These are phyloP conservation scores for Eutypa lata DNA, from an alignment of 2,329 filamentous ascomycete species.

Conservation along the genomic window DNA sequence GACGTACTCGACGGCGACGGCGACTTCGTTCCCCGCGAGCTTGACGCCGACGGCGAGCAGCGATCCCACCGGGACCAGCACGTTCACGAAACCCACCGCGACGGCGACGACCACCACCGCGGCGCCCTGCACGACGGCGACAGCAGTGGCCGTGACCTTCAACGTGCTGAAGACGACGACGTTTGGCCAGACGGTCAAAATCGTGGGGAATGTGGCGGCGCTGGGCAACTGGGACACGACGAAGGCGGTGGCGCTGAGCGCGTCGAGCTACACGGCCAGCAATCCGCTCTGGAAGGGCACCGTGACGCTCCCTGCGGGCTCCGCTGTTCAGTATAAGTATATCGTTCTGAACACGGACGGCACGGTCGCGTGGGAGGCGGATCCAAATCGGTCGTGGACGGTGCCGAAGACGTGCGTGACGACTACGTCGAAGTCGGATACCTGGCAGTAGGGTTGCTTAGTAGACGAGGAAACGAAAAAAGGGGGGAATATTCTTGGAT, in stretches of 20 bases:
- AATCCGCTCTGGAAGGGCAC: constrained; percentile 62
- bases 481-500: no score
- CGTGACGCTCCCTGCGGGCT: constrained; percentile 53
- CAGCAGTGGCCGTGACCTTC: constrained; percentile 60
- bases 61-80: constrained; percentile 13
- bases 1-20: constrained; percentile 48
- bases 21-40: constrained; percentile 45
- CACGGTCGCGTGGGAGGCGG: constrained; percentile 61
- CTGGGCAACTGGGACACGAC: constrained; percentile 62
- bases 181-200: constrained; percentile 62
- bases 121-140: constrained; percentile 35
- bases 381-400: constrained; percentile 46
- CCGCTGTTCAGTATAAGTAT: constrained; percentile 65
- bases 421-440: constrained; percentile 25
- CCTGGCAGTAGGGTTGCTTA: constrained; percentile 32
- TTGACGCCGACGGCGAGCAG: constrained; percentile 41
- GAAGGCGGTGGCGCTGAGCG: constrained; percentile 54
- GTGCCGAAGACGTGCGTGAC: constrained; percentile 29
- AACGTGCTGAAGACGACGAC: constrained; percentile 53
- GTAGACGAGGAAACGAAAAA: no score
- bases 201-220: constrained; percentile 56
- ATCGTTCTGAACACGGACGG: constrained; percentile 56
- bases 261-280: constrained; percentile 53
- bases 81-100: constrained; percentile 28
- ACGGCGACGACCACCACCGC: constrained; percentile 17